These are phyloP conservation scores for Dissoconium aciculare DNA, from an alignment of 2,329 filamentous ascomycete genomes.

Conservation along the genomic window DNA sequence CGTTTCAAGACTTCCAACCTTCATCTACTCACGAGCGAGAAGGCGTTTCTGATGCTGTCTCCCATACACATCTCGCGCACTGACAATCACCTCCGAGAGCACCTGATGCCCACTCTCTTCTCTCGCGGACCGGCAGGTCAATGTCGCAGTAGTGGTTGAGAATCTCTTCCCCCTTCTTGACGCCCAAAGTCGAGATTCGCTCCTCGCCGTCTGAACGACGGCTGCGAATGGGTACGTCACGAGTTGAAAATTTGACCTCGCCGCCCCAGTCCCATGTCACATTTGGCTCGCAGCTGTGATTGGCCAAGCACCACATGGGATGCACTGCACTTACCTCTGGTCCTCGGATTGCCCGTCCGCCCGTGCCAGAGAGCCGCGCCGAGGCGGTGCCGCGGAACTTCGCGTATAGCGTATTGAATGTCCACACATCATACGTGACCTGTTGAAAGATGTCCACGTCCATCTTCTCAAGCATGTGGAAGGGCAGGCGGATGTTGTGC, in stretches of 20 bases:
- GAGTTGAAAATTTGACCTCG: conserved; percentile 54
- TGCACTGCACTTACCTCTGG: conserved; percentile 90
- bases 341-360: conserved; percentile 49
- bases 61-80: conserved; percentile 67
- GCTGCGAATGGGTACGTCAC: conserved; percentile 29
- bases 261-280: conserved; percentile 89
- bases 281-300: conserved; percentile 92
- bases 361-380: conserved; percentile 50
- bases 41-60: conserved; percentile 39
- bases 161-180: conserved; percentile 69
- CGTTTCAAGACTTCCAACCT: not conserved
- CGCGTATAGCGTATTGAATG: conserved; percentile 80
- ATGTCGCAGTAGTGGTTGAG: conserved; percentile 92
- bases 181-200: conserved; percentile 31
- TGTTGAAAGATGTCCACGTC: conserved; percentile 58
- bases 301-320: conserved; percentile 89
- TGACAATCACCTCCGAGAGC: conserved; percentile 80
- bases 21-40: too few species aligned
- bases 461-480: conserved; percentile 73
- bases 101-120: conserved; percentile 77
- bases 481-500: conserved; percentile 56
- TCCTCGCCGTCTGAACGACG: not conserved
- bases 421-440: conserved; percentile 54
- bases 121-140: conserved; percentile 56
- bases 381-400: conserved; percentile 92